Evolutionary conservation across 1,139 yeast species (phyloP), one percentile per base, ranked within the genome.

Genomic region (Yueomyces sp.): DNA sequence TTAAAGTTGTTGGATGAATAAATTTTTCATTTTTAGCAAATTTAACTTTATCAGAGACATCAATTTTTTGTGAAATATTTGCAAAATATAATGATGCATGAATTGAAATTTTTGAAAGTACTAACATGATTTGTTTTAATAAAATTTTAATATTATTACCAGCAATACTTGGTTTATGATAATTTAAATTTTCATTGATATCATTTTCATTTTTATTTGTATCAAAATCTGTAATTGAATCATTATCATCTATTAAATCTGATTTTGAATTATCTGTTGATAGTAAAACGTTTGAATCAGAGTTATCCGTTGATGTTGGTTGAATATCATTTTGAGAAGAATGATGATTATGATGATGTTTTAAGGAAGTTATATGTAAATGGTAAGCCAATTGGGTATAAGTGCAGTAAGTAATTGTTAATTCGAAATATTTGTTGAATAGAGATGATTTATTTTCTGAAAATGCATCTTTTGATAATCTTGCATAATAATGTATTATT

Each of bases 71-170:
- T 43, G 47, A 3, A 9, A 51, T 37, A 4, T 55, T 65, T 41
- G 70, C 65, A 43, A 78, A 59, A 54, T 72, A 77, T 27, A 78
- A 56, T 39, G 72, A 65, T n/a, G 81, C 77, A 54, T 76, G 76
- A 42, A 78, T 72, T 48, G 77, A 75, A 41, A 80, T 66, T 49
- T 76, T 81, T 2, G 82, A 70, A 48, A 75, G 69, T 2, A 77
- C 64, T 5, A 68, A 59, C 1, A 76, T 72, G 27, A 78, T 65
- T 46, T 72, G 67, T 50, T 67, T 73, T 39, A 79, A 60, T 47
- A 33, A n/a, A 33, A 33, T 33, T 33, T 33, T 33, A 33, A 33
- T 33, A 33, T 33, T 33, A 33, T 33, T 33, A 19, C 19, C 19
- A 6, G 31, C 6, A 29, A 29, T 29, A 6, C 6, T 6, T 6